Evolutionary conservation across 1,284 basidiomycete genomes (phyloP), one percentile per base, ranked within the genome.

Genomic region (Porodaedalea pini): DNA sequence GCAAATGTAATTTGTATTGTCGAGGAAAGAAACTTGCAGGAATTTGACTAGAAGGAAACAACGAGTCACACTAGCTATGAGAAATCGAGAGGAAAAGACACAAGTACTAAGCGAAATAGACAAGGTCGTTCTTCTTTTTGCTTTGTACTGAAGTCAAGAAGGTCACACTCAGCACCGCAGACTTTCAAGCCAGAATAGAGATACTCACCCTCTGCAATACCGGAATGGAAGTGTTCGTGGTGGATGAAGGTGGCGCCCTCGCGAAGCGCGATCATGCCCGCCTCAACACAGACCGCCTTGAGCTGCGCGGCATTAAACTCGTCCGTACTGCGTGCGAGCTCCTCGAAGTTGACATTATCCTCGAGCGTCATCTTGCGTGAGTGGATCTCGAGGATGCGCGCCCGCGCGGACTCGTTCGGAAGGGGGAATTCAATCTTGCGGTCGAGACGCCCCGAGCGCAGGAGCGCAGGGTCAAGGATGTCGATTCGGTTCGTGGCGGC

Each of bases 401-500:
- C 87, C 25, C 88, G 78, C 1, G 86, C 86, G 44, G 83, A 80
- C 72, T 90, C 88, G 66, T 84, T 88, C 4, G 88, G 88, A 44
- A 91, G 73, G 1, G 87, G 87, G 76, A 91, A 91, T 68, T 91
- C 88, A 64, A 91, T 90, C 75, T 91, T 91, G 59, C 88, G 73
- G 69, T 91, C 88, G 51, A 91, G 74, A 64, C 88, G 81, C 53
- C 88, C 88, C 13, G 86, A 89, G 59, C 88, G 82, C 21, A 91
- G 79, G 8, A 91, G 74, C 0, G 88, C 88, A 2, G 88, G 87
- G 68, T 91, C 88, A 45, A 99, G 87, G 61, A 98, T 98, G 74
- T 99, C 96, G 67, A 99, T 99, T 70, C 96, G 85, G 75, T 99
- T 99, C 31, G 96, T 99, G 1, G 96, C 96, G 13, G 96, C 96